Evolutionary conservation across 2,329 filamentous ascomycete species (phyloP), one percentile per base, ranked within the genome.

Genomic region (Fusarium hainanense): DNA sequence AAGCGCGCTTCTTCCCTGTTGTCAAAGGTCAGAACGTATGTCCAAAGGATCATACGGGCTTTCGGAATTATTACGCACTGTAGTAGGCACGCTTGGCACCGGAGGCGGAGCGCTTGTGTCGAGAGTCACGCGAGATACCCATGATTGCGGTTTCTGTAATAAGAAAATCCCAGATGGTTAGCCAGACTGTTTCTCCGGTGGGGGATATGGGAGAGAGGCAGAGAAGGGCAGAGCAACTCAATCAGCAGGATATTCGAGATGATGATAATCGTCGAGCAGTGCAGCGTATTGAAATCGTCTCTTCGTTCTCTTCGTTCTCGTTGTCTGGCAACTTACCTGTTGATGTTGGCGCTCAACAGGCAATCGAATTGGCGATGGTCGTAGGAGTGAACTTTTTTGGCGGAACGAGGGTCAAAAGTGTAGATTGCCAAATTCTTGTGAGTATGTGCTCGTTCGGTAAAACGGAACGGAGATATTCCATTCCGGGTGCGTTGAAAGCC

Each of bases 81-180:
- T 95, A 96, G 87, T 91, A 92, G 87, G 92, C 89, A 84, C 92
- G 91, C 92, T 99, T 99, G 82, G 97, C 96, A 90, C 96, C 97
- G 85, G 97, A 93, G 85, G 95, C 94, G 86, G 94, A 94, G 88
- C 96, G 94, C 93, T 99, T 99, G 92, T 99, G 96, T 89, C 96
- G 94, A 85, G 94, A 97, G 88, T 98, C 95, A 89, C 96, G 93
- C 87, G 95, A 98, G 89, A 99, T 98, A 99, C 96, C 93, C 92
- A 95, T 95, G 88, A 91, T 93, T 92, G 90, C 90, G 86, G 87
- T 88, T 87, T 88, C 88, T 91, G 83, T 75, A 79, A 66, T 58
- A 62, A 65, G 68, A 55, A 52, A 40, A 60, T 48, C 56, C 63
- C 50, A 71, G 66, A 47, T 63, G 61, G 69, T 78, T 64, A 75